Evolutionary conservation across 352 stramenopile genomes (phyloP), one percentile per base, ranked within the genome.

Genomic region (Phytophthora citricola): DNA sequence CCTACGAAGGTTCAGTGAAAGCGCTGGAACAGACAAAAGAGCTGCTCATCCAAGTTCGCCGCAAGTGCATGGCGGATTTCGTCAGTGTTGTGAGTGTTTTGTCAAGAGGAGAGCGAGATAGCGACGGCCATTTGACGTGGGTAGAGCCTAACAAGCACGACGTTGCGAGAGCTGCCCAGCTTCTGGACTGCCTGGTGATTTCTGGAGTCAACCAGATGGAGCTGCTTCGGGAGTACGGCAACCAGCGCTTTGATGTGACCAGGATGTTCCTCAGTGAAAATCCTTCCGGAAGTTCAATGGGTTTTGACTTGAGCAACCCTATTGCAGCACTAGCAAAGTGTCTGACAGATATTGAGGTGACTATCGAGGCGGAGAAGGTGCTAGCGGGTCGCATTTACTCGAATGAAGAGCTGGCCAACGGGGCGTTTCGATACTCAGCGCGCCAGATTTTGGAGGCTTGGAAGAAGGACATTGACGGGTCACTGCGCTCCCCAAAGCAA

Each of bases 1-100:
- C 71, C 27, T 93, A 93, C 63, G 85, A 93, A 79, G 83, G 87
- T 9, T 93, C 83, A 3, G 62, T 68, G 17, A 92, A 92, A 41
- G 85, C 85, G 7, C 65, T 92, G 7, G 87, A 93, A 2, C 81
- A 92, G 45, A 61, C 85, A 12, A 82, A 70, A 15, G 83, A 93
- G 3, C 57, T 93, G 29, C 78, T 93, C 6, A 29, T 48, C 5
- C 83, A 93, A 49, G 80, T 85, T 22, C 71, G 77, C 22, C 76
- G 77, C 27, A 91, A 90, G 56, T 91, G 78, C 55, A 89, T 89
- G 47, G 60, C 69, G 3, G 85, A 93, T 46, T 91, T 93, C 50
- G 71, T 90, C 27, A 92, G 75, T 34, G 82, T 87, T 5, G 77
- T 91, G n/a, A 79, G 74, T 29, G 67, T 92, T 5, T 39, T 93